These are phyloP conservation scores for Botrytis squamosa DNA, from an alignment of 2,329 filamentous ascomycete genomes.

Conservation along the genomic window DNA sequence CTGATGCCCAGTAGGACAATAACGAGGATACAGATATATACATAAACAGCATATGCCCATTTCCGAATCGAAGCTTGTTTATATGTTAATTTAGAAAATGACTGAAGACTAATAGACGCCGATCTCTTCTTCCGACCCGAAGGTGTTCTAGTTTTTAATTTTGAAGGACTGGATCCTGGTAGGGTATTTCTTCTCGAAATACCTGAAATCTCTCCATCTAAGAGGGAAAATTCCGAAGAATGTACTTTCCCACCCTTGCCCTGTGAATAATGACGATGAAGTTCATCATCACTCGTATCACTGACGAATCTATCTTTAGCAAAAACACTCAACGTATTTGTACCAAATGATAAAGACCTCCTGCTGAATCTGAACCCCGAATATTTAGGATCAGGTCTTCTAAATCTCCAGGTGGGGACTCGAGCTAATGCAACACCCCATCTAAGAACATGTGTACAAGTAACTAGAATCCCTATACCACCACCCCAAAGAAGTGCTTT, in stretches of 20 bases:
- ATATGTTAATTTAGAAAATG: slow-evolving; percentile 78
- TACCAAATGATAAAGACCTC: slow-evolving; percentile 26
- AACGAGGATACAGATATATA: slow-evolving; percentile 65
- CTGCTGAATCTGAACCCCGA: neutral
- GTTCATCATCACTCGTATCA: slow-evolving; percentile 33
- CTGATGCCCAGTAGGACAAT: slow-evolving; percentile 72
- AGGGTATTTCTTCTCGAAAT: slow-evolving; percentile 50
- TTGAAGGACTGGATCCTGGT: slow-evolving; percentile 43
- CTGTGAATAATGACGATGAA: neutral
- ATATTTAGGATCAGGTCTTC: slow-evolving; percentile 46
- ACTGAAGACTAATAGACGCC: slow-evolving; percentile 62
- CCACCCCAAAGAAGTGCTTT: slow-evolving; percentile 83
- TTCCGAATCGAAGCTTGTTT: slow-evolving; percentile 74
- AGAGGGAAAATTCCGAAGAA: neutral
- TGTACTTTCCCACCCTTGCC: neutral
- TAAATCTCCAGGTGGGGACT: slow-evolving; percentile 88
- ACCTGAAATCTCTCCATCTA: slow-evolving; percentile 4
- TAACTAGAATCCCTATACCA: slow-evolving; percentile 72
- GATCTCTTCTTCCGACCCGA: slow-evolving; percentile 65
- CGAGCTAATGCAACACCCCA: slow-evolving; percentile 85
- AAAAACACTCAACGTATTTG: slow-evolving; percentile 26
- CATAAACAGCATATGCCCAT: slow-evolving; percentile 78
- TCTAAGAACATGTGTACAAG: slow-evolving; percentile 70
- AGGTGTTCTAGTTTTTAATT: slow-evolving; percentile 48
- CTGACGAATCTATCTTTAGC: slow-evolving; percentile 25